These are phyloP conservation scores for Oryza australiensis DNA, from an alignment of 176 grass and related monocot genomes.

Conservation along the genomic window DNA sequence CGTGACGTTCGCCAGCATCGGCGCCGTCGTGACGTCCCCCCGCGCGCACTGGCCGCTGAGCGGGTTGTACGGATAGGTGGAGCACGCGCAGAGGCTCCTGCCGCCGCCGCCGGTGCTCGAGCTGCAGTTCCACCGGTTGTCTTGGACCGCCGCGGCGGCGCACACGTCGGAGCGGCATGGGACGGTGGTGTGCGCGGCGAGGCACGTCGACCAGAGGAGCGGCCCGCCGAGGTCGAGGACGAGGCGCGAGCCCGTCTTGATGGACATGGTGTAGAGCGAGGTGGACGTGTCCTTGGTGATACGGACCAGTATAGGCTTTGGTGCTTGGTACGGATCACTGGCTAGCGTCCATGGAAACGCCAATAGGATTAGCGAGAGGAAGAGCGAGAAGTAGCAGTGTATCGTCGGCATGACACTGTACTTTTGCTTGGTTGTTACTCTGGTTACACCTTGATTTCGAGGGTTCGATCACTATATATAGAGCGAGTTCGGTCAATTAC, in stretches of 20 bases:
- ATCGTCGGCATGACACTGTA: no score
- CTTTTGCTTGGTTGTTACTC: no score
- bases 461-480: no score
- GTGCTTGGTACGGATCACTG: no score
- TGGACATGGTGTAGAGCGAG: conserved; percentile 33
- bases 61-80: conserved; percentile 27
- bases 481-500: no score
- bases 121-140: not conserved
- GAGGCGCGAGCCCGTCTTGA: conserved; percentile 21
- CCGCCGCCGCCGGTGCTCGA: not conserved
- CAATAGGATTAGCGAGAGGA: no score
- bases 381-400: no score
- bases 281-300: conserved; percentile 23
- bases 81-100: conserved; percentile 3
- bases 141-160: not conserved
- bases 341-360: no score
- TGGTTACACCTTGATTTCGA: no score
- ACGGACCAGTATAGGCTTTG: conserved; percentile 5
- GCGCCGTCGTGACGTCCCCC: conserved; percentile 27
- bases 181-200: not conserved
- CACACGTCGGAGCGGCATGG: not conserved
- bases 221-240: conserved; percentile 30
- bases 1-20: conserved; percentile 35
- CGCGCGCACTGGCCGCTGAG: not conserved
- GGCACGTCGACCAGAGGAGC: conserved; percentile 36